Evolutionary conservation across 176 grass and related monocot species (phyloP).

Genomic region (Ensete ventricosum): DNA sequence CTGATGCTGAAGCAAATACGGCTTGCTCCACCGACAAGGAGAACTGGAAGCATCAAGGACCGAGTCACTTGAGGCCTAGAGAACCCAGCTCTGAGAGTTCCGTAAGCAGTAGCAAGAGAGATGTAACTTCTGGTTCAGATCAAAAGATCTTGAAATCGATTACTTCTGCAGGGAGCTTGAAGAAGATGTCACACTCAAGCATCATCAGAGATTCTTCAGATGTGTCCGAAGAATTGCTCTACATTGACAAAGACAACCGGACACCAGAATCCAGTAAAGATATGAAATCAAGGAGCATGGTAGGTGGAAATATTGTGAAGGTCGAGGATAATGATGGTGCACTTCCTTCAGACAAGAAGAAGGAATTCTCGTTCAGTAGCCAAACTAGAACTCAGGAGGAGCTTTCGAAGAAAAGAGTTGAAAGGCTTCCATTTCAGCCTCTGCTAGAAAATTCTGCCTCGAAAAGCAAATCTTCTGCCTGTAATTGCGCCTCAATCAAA

Average conservation of each 20-base stretch:
- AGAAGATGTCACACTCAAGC: background rate
- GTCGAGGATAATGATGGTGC: constrained; percentile 33
- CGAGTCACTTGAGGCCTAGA: background rate
- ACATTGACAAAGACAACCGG: background rate
- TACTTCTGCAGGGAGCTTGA: background rate
- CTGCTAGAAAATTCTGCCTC: constrained; percentile 30
- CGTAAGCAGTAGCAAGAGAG: background rate
- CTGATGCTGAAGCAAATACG: background rate
- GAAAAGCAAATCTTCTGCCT: background rate
- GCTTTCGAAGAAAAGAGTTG: constrained; percentile 45
- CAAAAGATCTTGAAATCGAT: background rate
- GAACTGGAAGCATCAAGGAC: too few relatives aligned
- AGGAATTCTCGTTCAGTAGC: constrained; percentile 31
- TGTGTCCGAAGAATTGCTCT: background rate
- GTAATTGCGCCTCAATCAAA: background rate
- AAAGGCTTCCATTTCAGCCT: constrained; percentile 48
- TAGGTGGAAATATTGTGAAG: background rate
- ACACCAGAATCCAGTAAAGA: background rate
- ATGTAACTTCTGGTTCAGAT: background rate
- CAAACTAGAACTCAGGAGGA: constrained; percentile 31
- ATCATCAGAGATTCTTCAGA: background rate
- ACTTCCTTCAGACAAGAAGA: constrained; percentile 79
- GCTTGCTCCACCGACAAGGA: background rate
- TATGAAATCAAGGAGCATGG: background rate
- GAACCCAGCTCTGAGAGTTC: background rate